Evolutionary conservation across 345 rosid species (phyloP), one percentile per base, ranked within the genome.

Genomic region (Citrus cavaleriei): DNA sequence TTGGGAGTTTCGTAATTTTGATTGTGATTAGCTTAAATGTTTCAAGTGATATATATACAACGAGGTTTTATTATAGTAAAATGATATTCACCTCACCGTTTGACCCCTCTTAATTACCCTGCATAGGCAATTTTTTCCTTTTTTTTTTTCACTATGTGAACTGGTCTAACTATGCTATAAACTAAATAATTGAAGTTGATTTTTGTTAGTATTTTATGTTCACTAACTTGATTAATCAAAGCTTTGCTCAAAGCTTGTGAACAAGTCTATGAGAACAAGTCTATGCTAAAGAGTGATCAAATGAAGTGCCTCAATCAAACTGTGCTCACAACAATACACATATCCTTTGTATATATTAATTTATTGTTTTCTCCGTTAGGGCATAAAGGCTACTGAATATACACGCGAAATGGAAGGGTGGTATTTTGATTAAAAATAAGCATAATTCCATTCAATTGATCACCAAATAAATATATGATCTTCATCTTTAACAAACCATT

Each of bases 401-500:
- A 35, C 7, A 35, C 37, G 0, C 37, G 37, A 35, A 35, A 5
- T 35, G 5, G 37, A 35, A 35, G 37, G 37, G 37, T 35, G 37
- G 37, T 5, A 35, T 35, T 35, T 35, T 5, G 7, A 35, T 35
- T 35, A 35, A 35, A 35, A 35, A 5, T 35, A 35, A 35, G 37
- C 37, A 35, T 35, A 35, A 35, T 35, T 58, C 7, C n/a, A 6
- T 22, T 25, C 73, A 28, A 49, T 27, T 70, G 28, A 55, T 35
- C 30, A 9, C 37, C 35, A 55, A 21, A 55, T 59, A 59, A 59
- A 59, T 3, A 59, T n/a, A 59, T 59, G 27, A 22, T 54, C 58
- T 54, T n/a, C 62, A n/a, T n/a, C 24, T 35, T n/a, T 35, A 66
- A 74, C 74, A 55, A 35, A 28, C 84, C 79, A 83, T 83, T 77